Conservation (phyloP, 2,329 filamentous ascomycete genomes). For the Emergomyces africanus region DNA sequence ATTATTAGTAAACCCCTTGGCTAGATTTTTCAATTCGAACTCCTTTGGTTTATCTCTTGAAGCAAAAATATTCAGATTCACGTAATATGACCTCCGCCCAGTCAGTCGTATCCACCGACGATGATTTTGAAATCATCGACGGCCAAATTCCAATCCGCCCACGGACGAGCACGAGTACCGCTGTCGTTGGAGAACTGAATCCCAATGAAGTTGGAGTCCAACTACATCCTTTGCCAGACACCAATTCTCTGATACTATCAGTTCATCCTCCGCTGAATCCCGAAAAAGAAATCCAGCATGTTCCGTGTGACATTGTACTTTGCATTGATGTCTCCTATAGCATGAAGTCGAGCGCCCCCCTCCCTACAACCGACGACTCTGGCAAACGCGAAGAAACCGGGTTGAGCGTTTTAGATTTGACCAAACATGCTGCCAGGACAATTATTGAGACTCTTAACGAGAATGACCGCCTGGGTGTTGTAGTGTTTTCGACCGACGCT, state of each 20-base stretch:
- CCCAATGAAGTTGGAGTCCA: slow-evolving; percentile 4
- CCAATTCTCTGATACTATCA: slow-evolving; percentile 13
- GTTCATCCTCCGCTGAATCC: slow-evolving; percentile 13
- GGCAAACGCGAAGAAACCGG: slow-evolving; percentile 34
- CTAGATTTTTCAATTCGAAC: background rate
- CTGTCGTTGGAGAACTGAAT: background rate
- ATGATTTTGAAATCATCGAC: slow-evolving; percentile 2
- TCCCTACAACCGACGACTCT: slow-evolving; percentile 25
- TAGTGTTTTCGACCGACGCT: slow-evolving; percentile 38
- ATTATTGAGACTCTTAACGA: slow-evolving; percentile 45
- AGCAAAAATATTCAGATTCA: background rate
- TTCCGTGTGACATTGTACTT: slow-evolving; percentile 48
- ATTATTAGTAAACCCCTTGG: background rate
- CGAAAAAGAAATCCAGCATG: slow-evolving; percentile 14
- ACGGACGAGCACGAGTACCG: background rate
- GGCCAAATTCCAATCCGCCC: background rate
- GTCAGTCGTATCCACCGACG: background rate
- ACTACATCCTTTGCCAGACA: slow-evolving; percentile 9
- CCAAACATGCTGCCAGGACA: slow-evolving; percentile 47
- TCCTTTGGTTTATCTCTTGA: background rate
- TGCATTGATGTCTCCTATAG: slow-evolving; percentile 50
- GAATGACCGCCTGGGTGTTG: slow-evolving; percentile 45
- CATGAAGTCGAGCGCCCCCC: slow-evolving; percentile 39
- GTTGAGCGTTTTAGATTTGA: slow-evolving; percentile 45
- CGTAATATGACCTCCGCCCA: background rate